Conservation (phyloP, 2,329 filamentous ascomycete genomes). For the Botrytis pseudocinerea region DNA sequence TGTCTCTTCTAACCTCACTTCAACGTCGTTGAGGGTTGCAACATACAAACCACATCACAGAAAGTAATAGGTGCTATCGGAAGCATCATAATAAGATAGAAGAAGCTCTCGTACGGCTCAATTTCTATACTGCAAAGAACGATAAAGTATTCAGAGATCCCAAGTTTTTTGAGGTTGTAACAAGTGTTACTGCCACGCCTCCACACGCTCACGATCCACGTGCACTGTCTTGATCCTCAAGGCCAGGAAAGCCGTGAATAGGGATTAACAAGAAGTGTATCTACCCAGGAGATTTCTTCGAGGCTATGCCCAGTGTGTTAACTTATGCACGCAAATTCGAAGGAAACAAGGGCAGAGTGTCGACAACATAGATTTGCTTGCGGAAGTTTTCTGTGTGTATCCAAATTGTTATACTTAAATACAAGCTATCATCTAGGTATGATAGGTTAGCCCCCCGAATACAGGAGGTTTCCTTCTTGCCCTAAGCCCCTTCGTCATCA, state of each 20-base stretch:
- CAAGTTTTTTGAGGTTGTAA: background rate
- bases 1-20: background rate
- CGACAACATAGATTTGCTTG: background rate
- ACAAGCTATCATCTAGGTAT: no score
- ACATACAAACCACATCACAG: background rate
- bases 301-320: background rate
- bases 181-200: background rate
- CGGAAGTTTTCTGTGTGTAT: background rate
- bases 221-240: background rate
- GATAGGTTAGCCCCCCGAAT: no score
- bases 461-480: no score
- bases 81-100: background rate
- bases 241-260: background rate
- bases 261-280: background rate
- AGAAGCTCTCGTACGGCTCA: background rate
- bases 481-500: no score
- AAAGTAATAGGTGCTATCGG: background rate
- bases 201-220: background rate
- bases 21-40: background rate
- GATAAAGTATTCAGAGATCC: accelerated
- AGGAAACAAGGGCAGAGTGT: background rate
- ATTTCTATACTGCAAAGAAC: no score
- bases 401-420: no score
- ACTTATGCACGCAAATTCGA: background rate
- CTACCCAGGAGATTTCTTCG: background rate